Evolutionary conservation across 257 asterid species (phyloP), one percentile per base, ranked within the genome.

Genomic region (Scutellaria baicalensis): DNA sequence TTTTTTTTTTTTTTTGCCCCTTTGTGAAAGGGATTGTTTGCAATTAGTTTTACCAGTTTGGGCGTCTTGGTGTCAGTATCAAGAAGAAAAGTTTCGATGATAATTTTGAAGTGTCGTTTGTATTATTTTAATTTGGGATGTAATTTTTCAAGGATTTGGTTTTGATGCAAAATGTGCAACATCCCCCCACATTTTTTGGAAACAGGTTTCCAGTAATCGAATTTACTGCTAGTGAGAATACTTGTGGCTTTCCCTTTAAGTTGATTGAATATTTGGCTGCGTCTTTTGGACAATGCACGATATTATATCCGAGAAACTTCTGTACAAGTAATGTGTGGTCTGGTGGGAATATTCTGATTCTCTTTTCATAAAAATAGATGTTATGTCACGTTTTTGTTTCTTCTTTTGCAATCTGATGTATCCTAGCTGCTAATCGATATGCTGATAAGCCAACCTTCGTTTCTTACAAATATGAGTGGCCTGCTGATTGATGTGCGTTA

Each of bases 311-410:
- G 5, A 45, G 27, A 56, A 47, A 57, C 18, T 18, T 36, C 11
- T 43, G 18, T 49, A 42, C 39, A 43, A 57, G 33, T 9, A 13
- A 20, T 14, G 43, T 59, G 33, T 86, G 79, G 85, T 81, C 75
- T 36, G 20, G 36, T 58, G 62, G 68, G 43, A 7, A 16, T 10
- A n/a, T 66, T 36, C 50, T 8, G n/a, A 10, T 48, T 38, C n/a
- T 20, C 6, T 11, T 33, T 48, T 47, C 56, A 7, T 18, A 9
- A 13, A 6, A 35, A 6, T 31, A 45, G 20, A 51, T 5, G 13
- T 51, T 38, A 17, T 11, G 20, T 47, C 10, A 43, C 44, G 20
- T 35, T 21, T 42, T 72, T 23, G 43, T 52, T 62, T 17, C 7
- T 31, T 61, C 39, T 12, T 55, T 14, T 59, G 45, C 39, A n/a